Base-by-base conservation (phyloP, 148 eudicot species). In the Chenopodium quinoa region DNA sequence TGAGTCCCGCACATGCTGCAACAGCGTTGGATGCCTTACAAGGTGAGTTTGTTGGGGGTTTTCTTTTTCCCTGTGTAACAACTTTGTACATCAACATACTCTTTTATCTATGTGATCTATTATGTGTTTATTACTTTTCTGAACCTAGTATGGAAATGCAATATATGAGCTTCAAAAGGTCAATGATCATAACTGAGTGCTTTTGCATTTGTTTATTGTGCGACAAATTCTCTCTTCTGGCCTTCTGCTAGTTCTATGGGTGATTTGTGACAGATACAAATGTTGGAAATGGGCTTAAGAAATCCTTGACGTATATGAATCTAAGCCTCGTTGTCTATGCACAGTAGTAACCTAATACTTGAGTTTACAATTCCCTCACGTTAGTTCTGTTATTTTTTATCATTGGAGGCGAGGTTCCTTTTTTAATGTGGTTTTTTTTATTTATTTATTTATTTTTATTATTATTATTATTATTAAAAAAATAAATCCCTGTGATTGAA, bases 1-100 rank as follows among this genome's bases (percentile, higher is more conserved):
- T 82, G 85, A 83, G 86, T 86, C 85, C 89, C 32, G 78, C 93
- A 44, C 82, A 86, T 88, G 87, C 84, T 86, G 90, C 93, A 83
- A 88, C 91, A 70, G 89, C 89, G 73, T 46, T 83, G 82, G 82
- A 83, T 81, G 82, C 88, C 72, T 69, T 86, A 23, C 86, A 86
- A 74, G 88, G 88, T 86, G 79, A 83, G 80, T 66, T 79, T 22
- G 19, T 79, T 20, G 71, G 31, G 63, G 70, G 34, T 62, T 79
- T 76, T 44, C n/a, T 82, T 40, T 40, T 6, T 76, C 65, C 75
- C 87, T 78, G 31, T 86, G 82, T 74, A 78, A 83, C 66, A 85
- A 73, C 75, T 68, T 29, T 68, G 68, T 82, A 25, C 76, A 75
- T 66, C 78, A 40, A 50, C 58, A 34, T 66, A 62, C 37, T 63